Percentiles rank a stretch among this genome's conserved stretches.
These are phyloP conservation scores for Saitozyma sp. DNA, from an alignment of 768 basidiomycete species.

Conservation along the genomic window DNA sequence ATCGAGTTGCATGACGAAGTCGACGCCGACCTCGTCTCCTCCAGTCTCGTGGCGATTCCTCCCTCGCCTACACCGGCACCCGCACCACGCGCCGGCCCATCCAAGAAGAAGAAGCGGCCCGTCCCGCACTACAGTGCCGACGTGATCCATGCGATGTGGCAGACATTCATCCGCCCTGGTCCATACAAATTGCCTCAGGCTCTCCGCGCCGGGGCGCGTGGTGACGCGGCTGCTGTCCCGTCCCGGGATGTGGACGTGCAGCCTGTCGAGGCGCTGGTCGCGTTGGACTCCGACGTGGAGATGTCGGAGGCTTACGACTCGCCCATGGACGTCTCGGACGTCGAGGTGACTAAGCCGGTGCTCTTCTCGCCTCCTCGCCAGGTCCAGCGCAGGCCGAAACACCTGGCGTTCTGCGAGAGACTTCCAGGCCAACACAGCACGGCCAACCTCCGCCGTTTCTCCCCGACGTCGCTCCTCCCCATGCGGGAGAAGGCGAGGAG, in stretches of 20 bases:
- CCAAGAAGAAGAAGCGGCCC: not conserved
- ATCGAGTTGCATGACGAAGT: not conserved
- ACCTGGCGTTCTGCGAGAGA: too few relatives aligned
- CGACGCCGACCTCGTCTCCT: not conserved
- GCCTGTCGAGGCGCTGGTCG: not conserved
- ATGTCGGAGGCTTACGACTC: too few relatives aligned
- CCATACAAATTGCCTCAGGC: not conserved
- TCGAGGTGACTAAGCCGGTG: too few relatives aligned
- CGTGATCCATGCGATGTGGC: not conserved
- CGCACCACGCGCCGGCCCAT: slow-evolving; percentile 1
- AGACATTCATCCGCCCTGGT: not conserved
- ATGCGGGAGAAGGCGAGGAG: too few relatives aligned
- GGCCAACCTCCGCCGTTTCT: too few relatives aligned
- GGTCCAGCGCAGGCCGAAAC: too few relatives aligned
- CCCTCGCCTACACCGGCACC: not conserved
- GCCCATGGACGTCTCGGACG: too few relatives aligned
- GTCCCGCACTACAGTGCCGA: not conserved
- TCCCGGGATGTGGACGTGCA: slow-evolving; percentile 3
- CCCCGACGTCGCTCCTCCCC: too few relatives aligned
- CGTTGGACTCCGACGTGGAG: not conserved
- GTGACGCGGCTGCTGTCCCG: not conserved
- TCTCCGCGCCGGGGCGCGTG: not conserved
- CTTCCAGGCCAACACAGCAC: too few relatives aligned
- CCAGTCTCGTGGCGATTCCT: not conserved
- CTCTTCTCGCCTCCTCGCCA: too few relatives aligned